Evolutionary conservation across 2,329 filamentous ascomycete genomes (phyloP).

Genomic region (Aureobasidium sp.): DNA sequence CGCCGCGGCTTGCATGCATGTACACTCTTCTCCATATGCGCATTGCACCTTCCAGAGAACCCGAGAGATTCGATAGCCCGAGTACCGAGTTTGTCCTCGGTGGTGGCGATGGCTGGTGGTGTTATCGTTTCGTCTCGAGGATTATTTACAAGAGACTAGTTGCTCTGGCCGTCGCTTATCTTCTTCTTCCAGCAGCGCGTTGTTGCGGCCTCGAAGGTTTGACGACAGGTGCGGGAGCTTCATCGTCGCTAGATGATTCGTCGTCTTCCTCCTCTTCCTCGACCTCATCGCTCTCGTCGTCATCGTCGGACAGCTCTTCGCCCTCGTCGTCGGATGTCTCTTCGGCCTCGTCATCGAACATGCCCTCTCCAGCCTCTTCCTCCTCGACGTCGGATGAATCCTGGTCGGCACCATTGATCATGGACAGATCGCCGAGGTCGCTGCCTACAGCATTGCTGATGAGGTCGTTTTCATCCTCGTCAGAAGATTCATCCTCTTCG

Average conservation of each 20-base stretch:
- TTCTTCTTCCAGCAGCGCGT: constrained; percentile 21
- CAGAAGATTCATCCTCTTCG: constrained; percentile 54
- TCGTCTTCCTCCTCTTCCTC: constrained; percentile 25
- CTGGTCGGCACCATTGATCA: constrained; percentile 20
- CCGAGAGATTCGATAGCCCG: neutral
- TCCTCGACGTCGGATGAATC: constrained; percentile 22
- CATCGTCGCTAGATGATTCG: constrained; percentile 19
- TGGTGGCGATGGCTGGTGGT: neutral
- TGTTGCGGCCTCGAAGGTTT: constrained; percentile 19
- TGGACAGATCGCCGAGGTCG: constrained; percentile 18
- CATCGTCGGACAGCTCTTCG: constrained; percentile 42
- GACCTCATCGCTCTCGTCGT: constrained; percentile 37
- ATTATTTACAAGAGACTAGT: constrained; percentile 3
- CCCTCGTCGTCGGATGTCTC: constrained; percentile 41
- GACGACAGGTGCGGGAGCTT: constrained; percentile 15
- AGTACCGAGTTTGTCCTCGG: neutral
- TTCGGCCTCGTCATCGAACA: constrained; percentile 48
- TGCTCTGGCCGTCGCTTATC: constrained; percentile 15
- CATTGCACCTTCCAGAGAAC: neutral
- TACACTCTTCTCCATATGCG: constrained; percentile 5
- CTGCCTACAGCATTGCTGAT: constrained; percentile 25
- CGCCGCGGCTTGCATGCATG: constrained; percentile 9
- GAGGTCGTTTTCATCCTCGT: constrained; percentile 37
- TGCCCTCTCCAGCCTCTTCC: constrained; percentile 28
- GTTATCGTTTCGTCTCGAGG: neutral